These are phyloP conservation scores for Dalbergia cochinchinensis DNA, from an alignment of 306 rosid genomes.

Conservation along the genomic window DNA sequence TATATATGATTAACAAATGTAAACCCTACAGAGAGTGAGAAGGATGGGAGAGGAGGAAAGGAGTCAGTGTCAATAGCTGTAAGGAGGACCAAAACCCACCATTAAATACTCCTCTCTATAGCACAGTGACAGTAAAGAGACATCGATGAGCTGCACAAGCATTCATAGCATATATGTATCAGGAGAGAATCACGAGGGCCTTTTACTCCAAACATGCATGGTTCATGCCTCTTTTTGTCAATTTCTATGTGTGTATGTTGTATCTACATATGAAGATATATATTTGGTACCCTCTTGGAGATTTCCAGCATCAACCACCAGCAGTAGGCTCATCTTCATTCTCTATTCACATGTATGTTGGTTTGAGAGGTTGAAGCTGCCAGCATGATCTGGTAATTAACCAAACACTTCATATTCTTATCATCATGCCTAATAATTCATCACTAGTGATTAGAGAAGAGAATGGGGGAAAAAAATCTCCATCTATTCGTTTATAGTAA, in stretches of 20 bases:
- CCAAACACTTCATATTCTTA: not conserved
- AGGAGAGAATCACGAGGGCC: constrained; percentile 52
- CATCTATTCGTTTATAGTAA: not conserved
- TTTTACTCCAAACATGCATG: constrained; percentile 53
- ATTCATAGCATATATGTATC: constrained; percentile 38
- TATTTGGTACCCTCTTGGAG: constrained; percentile 1
- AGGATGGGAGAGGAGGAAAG: constrained; percentile 30
- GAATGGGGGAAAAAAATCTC: not conserved
- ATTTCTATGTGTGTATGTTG: not conserved
- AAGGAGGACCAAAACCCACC: constrained; percentile 60
- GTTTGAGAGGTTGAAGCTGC: constrained; percentile 99
- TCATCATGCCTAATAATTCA: not conserved
- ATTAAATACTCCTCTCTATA: constrained; percentile 52
- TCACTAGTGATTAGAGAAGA: not conserved
- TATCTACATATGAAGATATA: not conserved
- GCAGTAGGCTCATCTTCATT: constrained; percentile 7
- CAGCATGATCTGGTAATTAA: constrained; percentile 96
- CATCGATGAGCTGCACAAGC: constrained; percentile 39
- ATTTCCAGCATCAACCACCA: constrained; percentile 13
- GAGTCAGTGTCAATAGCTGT: constrained; percentile 82
- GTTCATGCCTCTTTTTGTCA: constrained; percentile 28
- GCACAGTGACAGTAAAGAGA: constrained; percentile 44
- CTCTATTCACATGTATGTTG: constrained; percentile 55
- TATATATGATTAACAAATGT: constrained; percentile 1
- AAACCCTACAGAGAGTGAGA: constrained; percentile 40